Percentiles rank a stretch among this genome's conserved stretches.
phyloP scores from a whole-genome alignment of 345 rosid species.

The Balakata baccata region DNA sequence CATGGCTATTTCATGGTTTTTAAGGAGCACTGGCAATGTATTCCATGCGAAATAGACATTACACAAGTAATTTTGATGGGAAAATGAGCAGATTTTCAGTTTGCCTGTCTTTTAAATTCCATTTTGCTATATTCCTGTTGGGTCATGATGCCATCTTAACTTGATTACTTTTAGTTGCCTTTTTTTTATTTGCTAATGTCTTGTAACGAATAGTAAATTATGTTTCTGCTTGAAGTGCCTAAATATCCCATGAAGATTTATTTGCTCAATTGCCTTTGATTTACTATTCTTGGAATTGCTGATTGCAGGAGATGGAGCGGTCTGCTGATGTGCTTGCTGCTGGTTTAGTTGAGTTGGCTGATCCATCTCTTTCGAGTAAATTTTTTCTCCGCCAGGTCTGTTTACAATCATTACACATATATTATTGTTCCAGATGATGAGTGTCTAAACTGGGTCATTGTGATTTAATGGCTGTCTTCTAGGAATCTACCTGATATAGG shows the following conservation, averaged over 20 bases:
- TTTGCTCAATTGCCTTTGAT: neutral
- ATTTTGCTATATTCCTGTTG: neutral
- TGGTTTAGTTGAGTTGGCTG: conserved; percentile 90
- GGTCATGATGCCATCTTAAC: neutral
- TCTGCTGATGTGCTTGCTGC: conserved; percentile 98
- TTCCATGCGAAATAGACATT: neutral
- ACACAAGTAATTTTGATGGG: neutral
- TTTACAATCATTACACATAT: conserved; percentile 13
- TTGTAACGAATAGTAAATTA: neutral
- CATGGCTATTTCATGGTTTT: neutral
- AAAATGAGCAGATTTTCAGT: neutral
- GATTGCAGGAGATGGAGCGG: conserved; percentile 88
- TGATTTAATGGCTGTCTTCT: neutral
- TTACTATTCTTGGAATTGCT: conserved; percentile 18
- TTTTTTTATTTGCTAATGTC: neutral
- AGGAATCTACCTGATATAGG: neutral
- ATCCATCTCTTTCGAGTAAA: conserved; percentile 89
- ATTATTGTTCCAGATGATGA: conserved; percentile 8
- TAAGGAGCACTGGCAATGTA: neutral
- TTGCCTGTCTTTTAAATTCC: neutral
- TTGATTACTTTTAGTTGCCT: conserved; percentile 3
- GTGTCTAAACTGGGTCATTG: neutral
- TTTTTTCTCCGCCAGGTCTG: conserved; percentile 89
- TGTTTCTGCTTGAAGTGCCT: neutral
- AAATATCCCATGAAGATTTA: neutral